Evolutionary conservation across 257 asterid genomes (phyloP).

Genomic region (Rehmannia glutinosa): DNA sequence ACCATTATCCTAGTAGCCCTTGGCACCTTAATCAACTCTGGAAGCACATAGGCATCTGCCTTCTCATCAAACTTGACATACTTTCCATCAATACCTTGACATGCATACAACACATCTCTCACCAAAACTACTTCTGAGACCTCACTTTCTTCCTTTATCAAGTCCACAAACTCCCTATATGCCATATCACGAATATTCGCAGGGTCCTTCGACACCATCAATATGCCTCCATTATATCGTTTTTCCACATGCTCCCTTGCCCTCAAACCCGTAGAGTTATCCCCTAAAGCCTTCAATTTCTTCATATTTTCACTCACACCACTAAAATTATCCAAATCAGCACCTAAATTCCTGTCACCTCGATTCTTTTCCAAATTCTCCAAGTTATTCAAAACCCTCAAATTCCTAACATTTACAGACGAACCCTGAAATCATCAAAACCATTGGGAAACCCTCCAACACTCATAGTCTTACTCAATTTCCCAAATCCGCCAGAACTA

Average conservation of each 20-base stretch:
- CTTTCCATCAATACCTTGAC: slow-evolving; percentile 96
- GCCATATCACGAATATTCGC: slow-evolving; percentile 83
- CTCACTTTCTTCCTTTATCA: slow-evolving; percentile 85
- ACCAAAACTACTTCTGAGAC: slow-evolving; percentile 81
- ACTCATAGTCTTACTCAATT: slow-evolving; percentile 23
- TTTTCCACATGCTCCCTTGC: slow-evolving; percentile 46
- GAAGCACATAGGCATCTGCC: slow-evolving; percentile 64
- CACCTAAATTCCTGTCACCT: slow-evolving; percentile 15
- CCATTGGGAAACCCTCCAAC: slow-evolving; percentile 27
- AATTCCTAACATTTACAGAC: slow-evolving; percentile 12
- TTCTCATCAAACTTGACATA: slow-evolving; percentile 65
- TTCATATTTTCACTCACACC: slow-evolving; percentile 35
- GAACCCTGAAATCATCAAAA: slow-evolving; percentile 30
- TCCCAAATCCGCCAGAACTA: slow-evolving; percentile 27
- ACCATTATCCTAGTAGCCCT: slow-evolving; percentile 69
- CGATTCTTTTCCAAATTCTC: slow-evolving; percentile 40
- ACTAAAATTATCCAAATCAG: slow-evolving; percentile 13
- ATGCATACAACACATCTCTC: slow-evolving; percentile 88
- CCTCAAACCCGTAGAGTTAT: slow-evolving; percentile 32
- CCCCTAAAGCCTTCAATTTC: slow-evolving; percentile 40
- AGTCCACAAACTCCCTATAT: slow-evolving; percentile 58
- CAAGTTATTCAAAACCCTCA: slow-evolving; percentile 23
- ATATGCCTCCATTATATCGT: slow-evolving; percentile 69
- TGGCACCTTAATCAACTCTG: slow-evolving; percentile 56
- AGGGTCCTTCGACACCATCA: slow-evolving; percentile 77